Base-by-base conservation (phyloP, 108 stramenopile genomes). In the Skeletonema tropicum region DNA sequence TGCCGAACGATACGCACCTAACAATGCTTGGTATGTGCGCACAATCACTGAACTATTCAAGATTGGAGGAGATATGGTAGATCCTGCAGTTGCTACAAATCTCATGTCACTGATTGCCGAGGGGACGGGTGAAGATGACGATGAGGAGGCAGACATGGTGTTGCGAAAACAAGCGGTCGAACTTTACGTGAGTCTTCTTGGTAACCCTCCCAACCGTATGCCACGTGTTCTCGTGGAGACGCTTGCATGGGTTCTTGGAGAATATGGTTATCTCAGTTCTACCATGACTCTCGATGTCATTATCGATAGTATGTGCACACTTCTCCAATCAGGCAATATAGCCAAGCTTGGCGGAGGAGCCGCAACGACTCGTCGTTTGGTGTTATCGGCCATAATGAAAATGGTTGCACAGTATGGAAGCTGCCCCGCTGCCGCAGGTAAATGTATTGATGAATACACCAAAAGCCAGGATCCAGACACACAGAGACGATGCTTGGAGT, bases 171-270 rank as follows among this genome's bases (percentile, higher is more conserved):
- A 94, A 41, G 97, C 97, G 25, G 95, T 98, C 57, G 97, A 97
- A 63, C 78, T 91, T n/a, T 98, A 95, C 76, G 86, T 89, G 9
- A 84, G 74, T 19, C 73, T 98, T 67, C 71, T 98, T 41, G 87
- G 87, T 35, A 81, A 82, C 10, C 84, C 88, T 45, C 90, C 88
- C 17, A 84, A 86, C 23, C 80, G 85, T 31, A 76, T 98, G 23
- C 95, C 97, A 3, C 85, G 77, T 35, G 85, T 95, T 11, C 88
- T 99, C 59, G 71, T 97, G 46, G 95, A 97, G 70, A 95, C 95
- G 36, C 88, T 98, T 85, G 96, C 98, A 11, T 99, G 99, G 99
- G 94, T 95, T 41, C 89, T 99, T 61, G 99, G 99, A 31, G 99
- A 99, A 85, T 99, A 98, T 84, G 98, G 89, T 29, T 98, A 96